Evolutionary conservation across 495 filamentous ascomycete genomes (phyloP).

Genomic region (Hyaloscypha finlandica): DNA sequence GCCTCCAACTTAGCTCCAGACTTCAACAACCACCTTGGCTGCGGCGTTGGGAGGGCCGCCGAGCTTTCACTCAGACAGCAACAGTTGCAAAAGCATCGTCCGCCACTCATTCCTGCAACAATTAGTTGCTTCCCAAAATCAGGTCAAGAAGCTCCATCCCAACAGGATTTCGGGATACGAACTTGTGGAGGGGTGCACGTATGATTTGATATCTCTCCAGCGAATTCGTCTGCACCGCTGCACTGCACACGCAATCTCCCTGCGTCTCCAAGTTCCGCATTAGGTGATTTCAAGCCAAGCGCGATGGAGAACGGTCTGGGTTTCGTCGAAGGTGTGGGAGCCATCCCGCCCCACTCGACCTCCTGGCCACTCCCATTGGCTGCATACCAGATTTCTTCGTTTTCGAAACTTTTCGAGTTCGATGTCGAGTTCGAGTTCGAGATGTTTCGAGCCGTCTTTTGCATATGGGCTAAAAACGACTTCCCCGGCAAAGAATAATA

Average conservation of each 20-base stretch:
- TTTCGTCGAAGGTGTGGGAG: slow-evolving; percentile 12
- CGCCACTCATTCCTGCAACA: not conserved
- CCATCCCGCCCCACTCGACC: not conserved
- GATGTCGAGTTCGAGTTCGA: not conserved
- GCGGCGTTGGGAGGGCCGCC: not conserved
- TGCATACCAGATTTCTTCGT: not conserved
- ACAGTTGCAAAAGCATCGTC: not conserved
- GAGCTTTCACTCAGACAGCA: not conserved
- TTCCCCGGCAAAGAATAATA: not conserved
- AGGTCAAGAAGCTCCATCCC: not conserved
- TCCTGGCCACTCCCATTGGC: not conserved
- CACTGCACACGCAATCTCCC: slow-evolving; percentile 23
- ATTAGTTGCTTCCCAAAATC: not conserved
- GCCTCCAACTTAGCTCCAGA: not conserved
- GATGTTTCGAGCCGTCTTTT: not conserved
- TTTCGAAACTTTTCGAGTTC: not conserved
- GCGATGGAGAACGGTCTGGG: not conserved
- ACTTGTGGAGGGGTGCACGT: slow-evolving; percentile 9
- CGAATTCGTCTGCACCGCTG: not conserved
- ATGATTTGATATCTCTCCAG: slow-evolving; percentile 23
- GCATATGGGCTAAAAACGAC: not conserved
- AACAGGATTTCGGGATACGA: not conserved
- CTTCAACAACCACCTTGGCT: slow-evolving; percentile 5
- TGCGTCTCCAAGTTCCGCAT: slow-evolving; percentile 8
- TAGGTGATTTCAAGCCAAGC: slow-evolving; percentile 8